Conservation (phyloP, 2,329 filamentous ascomycete genomes). For the Leptographium radiaticola region DNA sequence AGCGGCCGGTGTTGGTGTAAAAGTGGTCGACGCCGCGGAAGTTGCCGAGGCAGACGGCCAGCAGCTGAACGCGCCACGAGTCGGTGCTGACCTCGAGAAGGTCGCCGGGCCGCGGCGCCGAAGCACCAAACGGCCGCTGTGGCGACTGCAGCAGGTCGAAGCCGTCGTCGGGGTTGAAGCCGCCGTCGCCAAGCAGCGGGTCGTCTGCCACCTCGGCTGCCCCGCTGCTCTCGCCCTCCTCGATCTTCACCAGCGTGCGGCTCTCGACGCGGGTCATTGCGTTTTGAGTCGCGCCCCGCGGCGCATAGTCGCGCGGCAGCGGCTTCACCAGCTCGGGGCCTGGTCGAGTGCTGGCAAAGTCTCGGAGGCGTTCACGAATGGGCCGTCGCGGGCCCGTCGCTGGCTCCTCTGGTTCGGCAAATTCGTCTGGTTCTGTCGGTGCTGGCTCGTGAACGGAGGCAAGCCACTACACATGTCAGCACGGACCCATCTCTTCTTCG, state of each 20-base stretch:
- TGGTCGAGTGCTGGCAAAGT: constrained; percentile 12
- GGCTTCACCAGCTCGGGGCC: too few relatives aligned
- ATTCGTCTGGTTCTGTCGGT: too few relatives aligned
- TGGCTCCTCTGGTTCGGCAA: too few relatives aligned
- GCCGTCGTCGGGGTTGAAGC: constrained; percentile 2
- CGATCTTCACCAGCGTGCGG: constrained; percentile 16
- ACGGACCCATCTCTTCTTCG: background rate
- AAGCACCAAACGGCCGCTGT: constrained; percentile 9
- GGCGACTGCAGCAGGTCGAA: constrained; percentile 10
- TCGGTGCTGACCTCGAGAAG: constrained; percentile 31
- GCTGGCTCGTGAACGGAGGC: background rate
- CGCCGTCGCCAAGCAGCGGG: constrained; percentile 19
- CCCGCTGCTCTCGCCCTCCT: background rate
- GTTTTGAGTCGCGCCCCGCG: constrained; percentile 19
- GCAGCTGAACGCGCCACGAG: constrained; percentile 25
- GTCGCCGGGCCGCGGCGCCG: constrained; percentile 29
- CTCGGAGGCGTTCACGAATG: constrained; percentile 28
- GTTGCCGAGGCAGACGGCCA: constrained; percentile 40
- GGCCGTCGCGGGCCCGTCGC: background rate
- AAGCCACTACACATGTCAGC: background rate
- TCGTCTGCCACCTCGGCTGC: background rate
- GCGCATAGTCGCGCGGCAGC: constrained; percentile 15
- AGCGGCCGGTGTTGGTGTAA: constrained; percentile 38
- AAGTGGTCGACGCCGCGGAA: constrained; percentile 39
- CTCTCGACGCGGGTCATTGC: constrained; percentile 21